Conservation (phyloP, 1,284 basidiomycete species). For the Microbotryum lychnidis-dioicae region DNA sequence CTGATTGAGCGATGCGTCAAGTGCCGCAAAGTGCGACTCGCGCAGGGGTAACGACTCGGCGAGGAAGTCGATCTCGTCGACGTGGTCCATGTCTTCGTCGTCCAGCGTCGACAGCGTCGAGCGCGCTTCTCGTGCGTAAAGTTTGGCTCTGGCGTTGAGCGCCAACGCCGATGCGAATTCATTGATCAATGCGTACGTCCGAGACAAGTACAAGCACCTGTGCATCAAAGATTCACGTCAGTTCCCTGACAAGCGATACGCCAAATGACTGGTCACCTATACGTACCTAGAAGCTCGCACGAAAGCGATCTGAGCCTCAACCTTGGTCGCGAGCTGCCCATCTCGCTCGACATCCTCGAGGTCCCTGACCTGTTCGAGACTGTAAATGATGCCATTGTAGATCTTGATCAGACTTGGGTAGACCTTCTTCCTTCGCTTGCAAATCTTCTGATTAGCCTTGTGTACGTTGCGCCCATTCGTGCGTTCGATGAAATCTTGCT, state of each 20-base stretch:
- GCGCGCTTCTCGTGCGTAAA: conserved; percentile 63
- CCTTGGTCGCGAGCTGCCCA: conserved; percentile 63
- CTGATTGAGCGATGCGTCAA: conserved; percentile 21
- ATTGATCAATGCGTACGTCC: conserved; percentile 59
- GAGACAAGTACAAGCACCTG: conserved; percentile 62
- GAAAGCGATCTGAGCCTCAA: conserved; percentile 65
- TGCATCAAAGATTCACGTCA: background rate
- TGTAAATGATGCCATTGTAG: conserved; percentile 74
- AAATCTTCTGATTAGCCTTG: conserved; percentile 52
- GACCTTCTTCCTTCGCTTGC: conserved; percentile 44
- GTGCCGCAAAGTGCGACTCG: conserved; percentile 3
- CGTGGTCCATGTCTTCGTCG: conserved; percentile 46
- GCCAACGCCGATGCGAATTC: conserved; percentile 62
- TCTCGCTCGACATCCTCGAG: conserved; percentile 80
- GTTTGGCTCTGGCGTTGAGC: conserved; percentile 57
- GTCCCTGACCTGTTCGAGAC: conserved; percentile 68
- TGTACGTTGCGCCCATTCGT: conserved; percentile 37
- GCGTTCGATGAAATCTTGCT: conserved; percentile 8
- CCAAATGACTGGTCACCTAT: background rate
- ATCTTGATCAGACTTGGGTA: conserved; percentile 80
- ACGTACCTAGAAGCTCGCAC: conserved; percentile 63
- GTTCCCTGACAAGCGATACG: background rate
- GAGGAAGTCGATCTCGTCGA: conserved; percentile 12
- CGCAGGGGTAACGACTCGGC: conserved; percentile 10
- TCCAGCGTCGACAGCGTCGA: conserved; percentile 47